Base-by-base conservation (phyloP, 2,329 filamentous ascomycete genomes). In the Cladosporium sp. region DNA sequence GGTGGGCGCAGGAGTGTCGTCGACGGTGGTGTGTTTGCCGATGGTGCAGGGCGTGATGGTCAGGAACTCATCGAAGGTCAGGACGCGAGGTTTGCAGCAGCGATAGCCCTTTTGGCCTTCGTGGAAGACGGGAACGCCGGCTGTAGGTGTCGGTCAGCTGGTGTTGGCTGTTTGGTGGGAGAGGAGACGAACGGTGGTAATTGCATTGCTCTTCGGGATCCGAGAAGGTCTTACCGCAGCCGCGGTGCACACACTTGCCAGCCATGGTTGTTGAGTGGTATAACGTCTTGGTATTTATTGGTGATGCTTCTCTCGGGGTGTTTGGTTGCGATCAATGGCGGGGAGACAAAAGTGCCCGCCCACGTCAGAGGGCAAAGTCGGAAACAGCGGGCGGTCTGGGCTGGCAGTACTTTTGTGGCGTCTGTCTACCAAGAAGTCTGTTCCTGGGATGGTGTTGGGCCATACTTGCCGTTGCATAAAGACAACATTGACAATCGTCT, bases 91-190 rank as follows among this genome's bases (percentile, higher is more conserved):
- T 73, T 96, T 97, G 80, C 93, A 98, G 77, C 93, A 98, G 75
- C 95, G 94, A 92, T 93, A 97, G 66, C 93, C 93, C 83, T 98
- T 97, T 73, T 96, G 92, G 54, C 93, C 93, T 74, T 98, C 93
- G 69, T 97, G 93, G 70, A 98, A 98, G 67, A 93, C 78, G 39
- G 93, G 93, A 25, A 63, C 60, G 22, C 50, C 51, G 22, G 55
- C 53, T 58, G 38, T 40, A 25, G 19, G 25, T 20, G 39, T 39
- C 13, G 38, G 22, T 33, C 18, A 36, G 11, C 13, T 16, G 35
- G 9, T 19, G 18, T 40, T 29, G 35, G 43, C 29, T 13, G 18
- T n/a, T 33, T 11, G 15, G n/a, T 15, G 32, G 32, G 19, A 25
- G 30, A 27, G 32, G 29, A 35, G 40, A 43, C 50, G 91, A 91